phyloP scores from a whole-genome alignment of 495 filamentous ascomycete species.

The Hypoxylon fragiforme region DNA sequence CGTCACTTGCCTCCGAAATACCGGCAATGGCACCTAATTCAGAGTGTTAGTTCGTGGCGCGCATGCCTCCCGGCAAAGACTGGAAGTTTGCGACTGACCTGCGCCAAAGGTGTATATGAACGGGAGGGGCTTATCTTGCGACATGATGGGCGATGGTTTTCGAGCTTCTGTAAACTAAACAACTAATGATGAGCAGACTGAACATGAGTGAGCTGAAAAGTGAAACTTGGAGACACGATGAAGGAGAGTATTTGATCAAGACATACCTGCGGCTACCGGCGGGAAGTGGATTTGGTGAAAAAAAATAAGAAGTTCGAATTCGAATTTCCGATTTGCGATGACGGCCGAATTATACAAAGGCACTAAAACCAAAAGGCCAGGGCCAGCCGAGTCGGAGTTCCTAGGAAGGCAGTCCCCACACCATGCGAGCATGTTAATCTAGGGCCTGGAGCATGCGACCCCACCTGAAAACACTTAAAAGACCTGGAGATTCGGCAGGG shows the following conservation, averaged over 20 bases:
- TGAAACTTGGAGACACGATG: conserved; percentile 1
- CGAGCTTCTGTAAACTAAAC: too few relatives aligned
- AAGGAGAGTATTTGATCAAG: conserved; percentile 11
- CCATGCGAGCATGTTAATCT: too few relatives aligned
- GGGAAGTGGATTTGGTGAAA: conserved; percentile 17
- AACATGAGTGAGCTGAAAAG: too few relatives aligned
- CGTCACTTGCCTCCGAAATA: conserved; percentile 77
- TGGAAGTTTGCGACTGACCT: conserved; percentile 50
- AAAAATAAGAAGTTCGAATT: conserved; percentile 9
- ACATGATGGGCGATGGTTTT: conserved; percentile 57
- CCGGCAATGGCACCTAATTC: conserved; percentile 75
- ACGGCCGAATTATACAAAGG: conserved; percentile 9
- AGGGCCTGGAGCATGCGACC: too few relatives aligned
- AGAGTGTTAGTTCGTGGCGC: conserved; percentile 18
- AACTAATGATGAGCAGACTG: too few relatives aligned
- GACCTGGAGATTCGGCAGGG: too few relatives aligned
- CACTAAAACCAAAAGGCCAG: not conserved
- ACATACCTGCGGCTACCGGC: conserved; percentile 27
- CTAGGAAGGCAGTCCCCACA: conserved; percentile 16
- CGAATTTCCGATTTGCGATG: conserved; percentile 22
- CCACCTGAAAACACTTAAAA: too few relatives aligned
- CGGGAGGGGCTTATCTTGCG: conserved; percentile 70
- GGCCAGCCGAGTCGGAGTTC: conserved; percentile 30
- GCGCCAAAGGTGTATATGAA: conserved; percentile 87
- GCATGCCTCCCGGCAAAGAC: not conserved